Evolutionary conservation across 345 rosid species (phyloP), one percentile per base, ranked within the genome.

Genomic region (Sisymbrium irio): DNA sequence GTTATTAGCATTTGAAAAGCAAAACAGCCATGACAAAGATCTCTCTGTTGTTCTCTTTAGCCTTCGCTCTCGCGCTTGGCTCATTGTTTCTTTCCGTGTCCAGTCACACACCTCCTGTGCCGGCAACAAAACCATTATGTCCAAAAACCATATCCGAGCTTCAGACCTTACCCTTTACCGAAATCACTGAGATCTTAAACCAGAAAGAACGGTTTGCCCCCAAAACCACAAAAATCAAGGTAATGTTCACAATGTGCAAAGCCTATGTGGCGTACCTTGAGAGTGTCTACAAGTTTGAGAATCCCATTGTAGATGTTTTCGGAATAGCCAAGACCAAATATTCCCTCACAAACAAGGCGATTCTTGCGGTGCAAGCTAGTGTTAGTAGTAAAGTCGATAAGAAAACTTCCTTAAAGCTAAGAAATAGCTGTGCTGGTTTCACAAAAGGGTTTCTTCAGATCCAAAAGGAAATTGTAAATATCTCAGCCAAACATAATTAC

Each of bases 401-500:
- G 53, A 39, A 62, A 72, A 40, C 25, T 37, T 62, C 69, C 25
- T 39, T 28, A 0, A 62, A 40, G 76, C 69, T 72, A 39, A 40
- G 1, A 35, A 50, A 40, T 62, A 72, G 33, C 44, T 50, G n/a
- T 40, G 33, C 5, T 72, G 69, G 49, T 62, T 72, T 72, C 13
- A 28, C 42, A 28, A 72, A 62, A 62, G 42, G 25, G 25, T 30
- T 72, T 51, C 53, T 62, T 9, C n/a, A 6, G n/a, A 40, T 72
- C 40, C 67, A 72, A 51, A 22, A 50, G 22, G 44, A 22, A 0
- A 62, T 72, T 14, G 11, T 62, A 27, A 28, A 35, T 8, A 72
- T 72, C 51, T 50, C 76, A 50, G 61, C 76, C 76, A 72, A 62
- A 39, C 76, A 62, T 72, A 7, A 62, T 28, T 72, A 5, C 69